Evolutionary conservation across 768 basidiomycete species (phyloP).

Genomic region (Leccinellum albellum): DNA sequence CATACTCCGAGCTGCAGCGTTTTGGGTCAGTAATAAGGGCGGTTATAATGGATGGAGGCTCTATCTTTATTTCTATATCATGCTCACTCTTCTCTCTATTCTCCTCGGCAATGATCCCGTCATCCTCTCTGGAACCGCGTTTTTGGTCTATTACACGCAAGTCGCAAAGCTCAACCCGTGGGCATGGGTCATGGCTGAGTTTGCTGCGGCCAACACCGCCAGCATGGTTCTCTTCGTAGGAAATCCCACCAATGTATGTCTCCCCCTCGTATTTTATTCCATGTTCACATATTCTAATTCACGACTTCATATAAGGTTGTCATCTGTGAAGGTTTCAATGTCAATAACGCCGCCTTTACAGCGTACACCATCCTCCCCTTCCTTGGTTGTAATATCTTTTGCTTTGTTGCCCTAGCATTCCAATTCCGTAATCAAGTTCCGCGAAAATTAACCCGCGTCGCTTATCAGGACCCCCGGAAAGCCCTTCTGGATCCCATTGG

Average conservation of each 20-base stretch:
- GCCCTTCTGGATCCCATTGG: slow-evolving; percentile 72
- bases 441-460: slow-evolving; percentile 34
- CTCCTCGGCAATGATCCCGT: slow-evolving; percentile 93
- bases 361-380: slow-evolving; percentile 84
- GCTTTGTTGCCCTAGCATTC: slow-evolving; percentile 52
- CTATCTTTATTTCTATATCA: slow-evolving; percentile 76
- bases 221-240: slow-evolving; percentile 76
- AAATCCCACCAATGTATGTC: slow-evolving; percentile 79
- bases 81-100: slow-evolving; percentile 75
- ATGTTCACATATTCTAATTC: not conserved
- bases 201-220: slow-evolving; percentile 77
- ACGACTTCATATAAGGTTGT: slow-evolving; percentile 43
- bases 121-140: slow-evolving; percentile 87
- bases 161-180: slow-evolving; percentile 48
- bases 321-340: slow-evolving; percentile 78
- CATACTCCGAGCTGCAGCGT: slow-evolving; percentile 79
- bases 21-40: slow-evolving; percentile 81
- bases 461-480: slow-evolving; percentile 46
- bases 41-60: slow-evolving; percentile 69
- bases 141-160: slow-evolving; percentile 83
- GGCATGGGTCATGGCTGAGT: slow-evolving; percentile 73
- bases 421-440: slow-evolving; percentile 63
- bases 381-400: slow-evolving; percentile 60
- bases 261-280: not conserved
- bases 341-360: slow-evolving; percentile 76